These are phyloP conservation scores for Solanum chiquidenum DNA, from an alignment of 257 asterid genomes.

Conservation along the genomic window DNA sequence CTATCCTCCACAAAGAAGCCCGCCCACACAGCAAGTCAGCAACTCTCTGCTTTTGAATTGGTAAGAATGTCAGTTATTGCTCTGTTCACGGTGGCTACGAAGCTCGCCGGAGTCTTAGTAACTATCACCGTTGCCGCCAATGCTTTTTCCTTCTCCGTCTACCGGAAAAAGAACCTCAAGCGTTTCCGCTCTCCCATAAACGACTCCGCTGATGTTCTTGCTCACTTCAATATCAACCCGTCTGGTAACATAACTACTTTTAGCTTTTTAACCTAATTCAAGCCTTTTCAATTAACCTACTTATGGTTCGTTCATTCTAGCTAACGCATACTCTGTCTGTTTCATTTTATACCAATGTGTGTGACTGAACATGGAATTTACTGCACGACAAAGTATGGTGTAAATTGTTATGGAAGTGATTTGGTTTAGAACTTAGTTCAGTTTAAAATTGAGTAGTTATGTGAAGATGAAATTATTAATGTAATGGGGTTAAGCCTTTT, in stretches of 20 bases:
- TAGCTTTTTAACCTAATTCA: neutral
- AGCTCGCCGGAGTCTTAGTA: constrained; percentile 70
- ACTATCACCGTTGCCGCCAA: constrained; percentile 83
- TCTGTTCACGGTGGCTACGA: constrained; percentile 56
- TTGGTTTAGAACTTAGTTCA: neutral
- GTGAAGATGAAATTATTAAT: neutral
- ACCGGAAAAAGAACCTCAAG: constrained; percentile 46
- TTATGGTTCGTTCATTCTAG: neutral
- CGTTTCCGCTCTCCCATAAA: constrained; percentile 59
- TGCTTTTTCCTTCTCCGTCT: constrained; percentile 59
- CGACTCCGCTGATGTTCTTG: constrained; percentile 62
- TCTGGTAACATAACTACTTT: constrained; percentile 19
- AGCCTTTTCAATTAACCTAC: neutral
- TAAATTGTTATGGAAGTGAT: neutral
- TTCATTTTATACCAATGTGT: neutral
- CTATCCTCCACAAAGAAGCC: neutral
- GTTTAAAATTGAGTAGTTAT: neutral
- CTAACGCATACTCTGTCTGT: neutral
- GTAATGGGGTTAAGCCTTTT: neutral
- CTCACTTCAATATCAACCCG: constrained; percentile 42
- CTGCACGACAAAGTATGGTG: neutral
- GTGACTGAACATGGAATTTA: neutral
- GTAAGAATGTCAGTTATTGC: constrained; percentile 36
- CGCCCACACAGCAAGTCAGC: neutral
- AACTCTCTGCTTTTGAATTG: neutral